phyloP scores from a whole-genome alignment of 2,329 filamentous ascomycete species.

The Xylariaceae sp. region DNA sequence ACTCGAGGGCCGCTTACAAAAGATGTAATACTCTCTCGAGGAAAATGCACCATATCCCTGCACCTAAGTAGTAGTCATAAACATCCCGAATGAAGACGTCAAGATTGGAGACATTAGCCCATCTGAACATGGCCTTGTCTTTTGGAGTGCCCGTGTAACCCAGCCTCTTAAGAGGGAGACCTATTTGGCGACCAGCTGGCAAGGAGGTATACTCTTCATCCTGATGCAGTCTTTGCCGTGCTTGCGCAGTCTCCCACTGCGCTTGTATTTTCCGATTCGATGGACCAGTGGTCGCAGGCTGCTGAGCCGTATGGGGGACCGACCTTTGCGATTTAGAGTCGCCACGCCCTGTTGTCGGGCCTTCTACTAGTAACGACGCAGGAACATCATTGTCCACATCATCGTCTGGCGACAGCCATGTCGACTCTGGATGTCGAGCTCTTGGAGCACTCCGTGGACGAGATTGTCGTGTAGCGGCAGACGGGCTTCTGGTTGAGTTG shows the following conservation, averaged over 20 bases:
- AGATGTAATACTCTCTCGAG: slow-evolving; percentile 68
- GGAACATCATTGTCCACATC: slow-evolving; percentile 56
- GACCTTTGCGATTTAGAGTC: slow-evolving; percentile 19
- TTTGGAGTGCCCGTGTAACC: slow-evolving; percentile 36
- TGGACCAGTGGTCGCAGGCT: slow-evolving; percentile 34
- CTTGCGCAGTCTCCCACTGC: slow-evolving; percentile 52
- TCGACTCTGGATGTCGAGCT: slow-evolving; percentile 15
- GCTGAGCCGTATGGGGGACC: slow-evolving; percentile 20
- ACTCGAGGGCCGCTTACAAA: slow-evolving; percentile 47
- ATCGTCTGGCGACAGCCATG: slow-evolving; percentile 29
- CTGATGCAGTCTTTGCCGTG: slow-evolving; percentile 46
- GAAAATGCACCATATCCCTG: slow-evolving; percentile 81
- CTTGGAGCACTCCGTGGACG: slow-evolving; percentile 8
- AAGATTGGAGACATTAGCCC: slow-evolving; percentile 86
- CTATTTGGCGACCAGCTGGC: slow-evolving; percentile 9
- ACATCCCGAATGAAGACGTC: slow-evolving; percentile 83
- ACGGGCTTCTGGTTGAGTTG: slow-evolving; percentile 36
- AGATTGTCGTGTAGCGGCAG: slow-evolving; percentile 12
- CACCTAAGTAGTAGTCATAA: slow-evolving; percentile 80
- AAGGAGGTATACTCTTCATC: slow-evolving; percentile 28
- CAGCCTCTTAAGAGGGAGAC: slow-evolving; percentile 15
- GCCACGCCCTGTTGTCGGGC: slow-evolving; percentile 22
- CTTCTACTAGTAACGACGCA: slow-evolving; percentile 58
- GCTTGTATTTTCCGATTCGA: slow-evolving; percentile 40
- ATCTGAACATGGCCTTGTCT: slow-evolving; percentile 85